Evolutionary conservation across 2,329 filamentous ascomycete species (phyloP), one percentile per base, ranked within the genome.

Genomic region (Neobulgaria alba): DNA sequence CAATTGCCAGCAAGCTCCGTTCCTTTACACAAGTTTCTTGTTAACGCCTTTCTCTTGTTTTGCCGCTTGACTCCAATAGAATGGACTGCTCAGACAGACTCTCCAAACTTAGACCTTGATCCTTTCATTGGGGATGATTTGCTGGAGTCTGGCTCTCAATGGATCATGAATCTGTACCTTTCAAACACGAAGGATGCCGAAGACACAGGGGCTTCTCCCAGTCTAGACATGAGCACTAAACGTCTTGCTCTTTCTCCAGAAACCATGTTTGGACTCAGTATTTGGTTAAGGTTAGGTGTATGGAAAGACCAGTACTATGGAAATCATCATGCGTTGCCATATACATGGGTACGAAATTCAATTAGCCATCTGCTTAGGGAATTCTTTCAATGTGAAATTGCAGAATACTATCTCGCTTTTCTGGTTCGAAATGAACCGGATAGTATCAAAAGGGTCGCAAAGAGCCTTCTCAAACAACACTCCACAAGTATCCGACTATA

Each of bases 41-140:
- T 92, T 15, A 75, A 89, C 53, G 78, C 79, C 3, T 88, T 89
- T 49, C 59, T 88, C 2, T 63, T 76, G 4, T 89, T 86, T 55
- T 79, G 72, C 51, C 71, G 69, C 26, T 64, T 86, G 1, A 82
- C 85, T 2, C 69, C 76, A 3, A 61, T 63, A 40, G 50, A 32
- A 1, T 19, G 15, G n/a, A 17, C 16, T 21, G 17, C 33, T 5
- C 15, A 7, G 15, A 14, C 17, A 3, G 39, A 41, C 5, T 20
- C 10, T 45, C 61, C 50, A 30, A 58, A 49, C 32, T 58, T 48
- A 48, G 73, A 62, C 52, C 50, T 60, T 10, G 80, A 85, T 53
- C 61, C 68, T 2, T 82, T 82, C 43, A 41, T 77, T 30, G 61
- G 57, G 43, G 66, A 62, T 46, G 63, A 65, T 21, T 47, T 61